These are phyloP conservation scores for barrel medic (Medicago truncatula) DNA, from an alignment of 306 rosid genomes.

Conservation along the genomic window MtrunA17r5.0-ANR NC_053046.1:42155001-42155500, in stretches of 20 bases:
- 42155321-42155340: conserved; percentile 33
- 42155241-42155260: background rate
- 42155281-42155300: conserved; percentile 13
- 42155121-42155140: conserved; percentile 26
- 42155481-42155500: conserved; percentile 72
- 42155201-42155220: no score
- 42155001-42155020: conserved; percentile 74
- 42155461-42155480: conserved; percentile 96
- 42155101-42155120: conserved; percentile 15
- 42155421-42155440: conserved; percentile 81
- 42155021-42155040: conserved; percentile 37
- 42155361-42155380: conserved; percentile 5
- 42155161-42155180: background rate
- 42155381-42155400: background rate
- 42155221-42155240: background rate
- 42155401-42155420: conserved; percentile 7
- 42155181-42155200: background rate
- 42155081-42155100: conserved; percentile 27
- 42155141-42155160: conserved; percentile 27
- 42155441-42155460: conserved; percentile 96
- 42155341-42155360: conserved; percentile 7
- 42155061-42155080: conserved; percentile 21
- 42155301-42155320: conserved; percentile 1
- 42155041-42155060: background rate
- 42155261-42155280: background rate